Evolutionary conservation across 2,329 filamentous ascomycete genomes (phyloP).

Genomic region (Fusarium pseudocircinatum): DNA sequence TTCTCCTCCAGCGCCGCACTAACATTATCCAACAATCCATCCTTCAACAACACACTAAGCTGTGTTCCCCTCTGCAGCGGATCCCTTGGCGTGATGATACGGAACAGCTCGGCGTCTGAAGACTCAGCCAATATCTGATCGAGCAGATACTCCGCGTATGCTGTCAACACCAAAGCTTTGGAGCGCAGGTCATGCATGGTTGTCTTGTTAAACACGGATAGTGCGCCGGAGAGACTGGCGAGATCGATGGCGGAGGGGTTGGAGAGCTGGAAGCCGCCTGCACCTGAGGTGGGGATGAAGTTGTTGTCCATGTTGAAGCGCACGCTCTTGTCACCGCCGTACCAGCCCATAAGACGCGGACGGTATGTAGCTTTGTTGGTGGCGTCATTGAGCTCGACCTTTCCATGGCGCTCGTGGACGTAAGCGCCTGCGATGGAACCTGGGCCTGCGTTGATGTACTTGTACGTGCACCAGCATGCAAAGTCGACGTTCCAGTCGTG

Average conservation of each 20-base stretch:
- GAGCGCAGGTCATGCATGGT: conserved; percentile 73
- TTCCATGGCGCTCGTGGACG: conserved; percentile 79
- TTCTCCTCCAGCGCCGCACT: conserved; percentile 70
- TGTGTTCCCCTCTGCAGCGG: conserved; percentile 79
- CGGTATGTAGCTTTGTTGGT: conserved; percentile 59
- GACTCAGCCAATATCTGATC: conserved; percentile 52
- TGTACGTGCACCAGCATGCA: conserved; percentile 93
- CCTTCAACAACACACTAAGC: conserved; percentile 75
- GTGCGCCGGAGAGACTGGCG: conserved; percentile 75
- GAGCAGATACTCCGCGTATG: conserved; percentile 78
- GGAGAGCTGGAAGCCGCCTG: conserved; percentile 83
- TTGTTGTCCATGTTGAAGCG: conserved; percentile 86
- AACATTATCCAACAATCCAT: conserved; percentile 76
- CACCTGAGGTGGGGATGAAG: conserved; percentile 81
- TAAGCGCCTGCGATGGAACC: conserved; percentile 84
- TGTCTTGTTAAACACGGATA: conserved; percentile 79
- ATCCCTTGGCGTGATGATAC: conserved; percentile 75
- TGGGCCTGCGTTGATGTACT: conserved; percentile 89
- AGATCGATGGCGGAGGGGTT: conserved; percentile 84
- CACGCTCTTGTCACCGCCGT: conserved; percentile 79
- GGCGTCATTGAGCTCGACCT: conserved; percentile 55
- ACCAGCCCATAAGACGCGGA: conserved; percentile 83
- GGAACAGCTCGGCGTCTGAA: conserved; percentile 54
- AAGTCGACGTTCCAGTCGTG: conserved; percentile 95
- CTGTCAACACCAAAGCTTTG: conserved; percentile 78